Percentiles rank a stretch among this genome's conserved stretches.
Evolutionary conservation across 176 grass and related monocot genomes (phyloP).

Genomic region (Panicum miliaceum): DNA sequence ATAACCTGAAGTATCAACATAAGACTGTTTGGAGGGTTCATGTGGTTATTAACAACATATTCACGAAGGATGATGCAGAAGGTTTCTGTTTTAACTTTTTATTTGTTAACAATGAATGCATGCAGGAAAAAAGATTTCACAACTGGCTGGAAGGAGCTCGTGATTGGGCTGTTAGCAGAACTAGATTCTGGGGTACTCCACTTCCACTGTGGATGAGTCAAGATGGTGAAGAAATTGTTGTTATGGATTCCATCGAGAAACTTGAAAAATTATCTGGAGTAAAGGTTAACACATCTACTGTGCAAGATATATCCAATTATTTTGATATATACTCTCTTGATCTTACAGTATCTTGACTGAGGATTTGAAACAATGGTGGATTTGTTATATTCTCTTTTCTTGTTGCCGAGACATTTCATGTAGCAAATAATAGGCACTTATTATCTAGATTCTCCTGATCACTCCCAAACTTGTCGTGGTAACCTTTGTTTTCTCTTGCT

Average conservation of each 20-base stretch:
- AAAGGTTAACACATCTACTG: slow-evolving; percentile 61
- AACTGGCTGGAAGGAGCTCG: slow-evolving; percentile 99
- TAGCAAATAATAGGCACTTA: neutral
- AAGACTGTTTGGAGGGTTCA: slow-evolving; percentile 29
- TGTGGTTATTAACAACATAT: neutral
- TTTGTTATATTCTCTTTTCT: neutral
- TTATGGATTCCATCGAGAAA: slow-evolving; percentile 93
- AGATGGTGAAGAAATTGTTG: slow-evolving; percentile 88
- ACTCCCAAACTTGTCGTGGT: neutral
- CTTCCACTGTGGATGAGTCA: slow-evolving; percentile 94
- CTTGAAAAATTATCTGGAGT: slow-evolving; percentile 92
- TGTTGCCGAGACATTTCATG: slow-evolving; percentile 4
- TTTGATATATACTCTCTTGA: slow-evolving; percentile 31
- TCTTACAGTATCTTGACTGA: slow-evolving; percentile 19
- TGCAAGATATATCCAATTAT: slow-evolving; percentile 24
- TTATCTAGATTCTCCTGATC: too few species aligned
- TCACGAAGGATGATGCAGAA: slow-evolving; percentile 8
- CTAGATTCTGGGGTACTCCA: slow-evolving; percentile 98
- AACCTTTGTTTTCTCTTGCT: slow-evolving; percentile 22
- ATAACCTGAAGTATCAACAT: neutral
- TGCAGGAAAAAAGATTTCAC: slow-evolving; percentile 95
- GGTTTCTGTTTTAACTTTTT: slow-evolving; percentile 43
- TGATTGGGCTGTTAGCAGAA: slow-evolving; percentile 97
- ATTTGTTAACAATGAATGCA: slow-evolving; percentile 19
- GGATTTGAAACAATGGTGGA: slow-evolving; percentile 9